Conservation (phyloP, 2,329 filamentous ascomycete genomes). For the Botrytis sinoallii region DNA sequence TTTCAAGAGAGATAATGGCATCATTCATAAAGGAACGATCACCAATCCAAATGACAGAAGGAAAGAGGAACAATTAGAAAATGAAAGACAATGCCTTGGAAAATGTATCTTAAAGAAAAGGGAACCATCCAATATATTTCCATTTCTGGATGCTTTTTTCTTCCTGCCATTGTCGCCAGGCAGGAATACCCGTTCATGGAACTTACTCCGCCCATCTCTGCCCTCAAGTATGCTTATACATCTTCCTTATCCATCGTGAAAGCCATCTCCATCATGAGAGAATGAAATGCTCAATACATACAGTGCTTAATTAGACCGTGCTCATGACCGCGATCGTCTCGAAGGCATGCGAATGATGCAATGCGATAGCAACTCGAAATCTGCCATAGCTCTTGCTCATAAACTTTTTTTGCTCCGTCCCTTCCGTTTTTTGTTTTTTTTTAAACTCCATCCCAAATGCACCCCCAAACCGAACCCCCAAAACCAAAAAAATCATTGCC, state of each 20-base stretch:
- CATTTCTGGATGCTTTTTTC: not conserved
- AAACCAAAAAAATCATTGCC: not conserved
- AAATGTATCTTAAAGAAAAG: not conserved
- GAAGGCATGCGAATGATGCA: constrained; percentile 1
- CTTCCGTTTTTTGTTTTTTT: constrained; percentile 9
- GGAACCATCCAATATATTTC: not conserved
- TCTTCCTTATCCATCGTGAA: not conserved
- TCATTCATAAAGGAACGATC: not conserved
- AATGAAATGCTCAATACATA: constrained; percentile 15
- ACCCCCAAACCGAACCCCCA: not conserved
- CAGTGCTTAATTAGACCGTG: not conserved
- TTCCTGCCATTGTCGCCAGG: constrained; percentile 2
- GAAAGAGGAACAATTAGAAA: not conserved
- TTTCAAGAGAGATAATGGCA: not conserved
- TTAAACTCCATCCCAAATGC: constrained; percentile 15
- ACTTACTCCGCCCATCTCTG: not conserved
- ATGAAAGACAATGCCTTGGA: not conserved
- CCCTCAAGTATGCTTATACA: not conserved
- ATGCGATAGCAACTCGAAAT: not conserved
- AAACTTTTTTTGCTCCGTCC: not conserved
- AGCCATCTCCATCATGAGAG: constrained; percentile 1
- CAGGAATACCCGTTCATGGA: not conserved
- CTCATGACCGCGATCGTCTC: not conserved
- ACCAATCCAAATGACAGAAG: not conserved
- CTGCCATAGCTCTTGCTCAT: not conserved